Conservation (phyloP, 2,329 filamentous ascomycete genomes). For the Penicillium concentricum region DNA sequence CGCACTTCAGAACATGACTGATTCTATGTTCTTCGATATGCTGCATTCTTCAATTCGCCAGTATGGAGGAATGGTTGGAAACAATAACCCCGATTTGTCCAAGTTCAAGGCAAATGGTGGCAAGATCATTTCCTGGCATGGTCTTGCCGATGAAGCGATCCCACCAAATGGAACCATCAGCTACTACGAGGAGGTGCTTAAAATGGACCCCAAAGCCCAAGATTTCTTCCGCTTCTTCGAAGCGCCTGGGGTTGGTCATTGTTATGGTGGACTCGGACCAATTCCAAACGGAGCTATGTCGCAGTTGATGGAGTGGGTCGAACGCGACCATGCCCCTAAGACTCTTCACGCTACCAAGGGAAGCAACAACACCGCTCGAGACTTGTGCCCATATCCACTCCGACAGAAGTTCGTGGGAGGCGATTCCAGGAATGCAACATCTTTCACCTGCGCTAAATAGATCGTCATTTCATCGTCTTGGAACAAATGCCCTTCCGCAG, state of each 20-base stretch:
- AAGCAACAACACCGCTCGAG: not conserved
- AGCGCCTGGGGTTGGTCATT: not conserved
- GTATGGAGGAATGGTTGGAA: not conserved
- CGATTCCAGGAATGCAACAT: not conserved
- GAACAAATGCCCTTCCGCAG: too few species aligned
- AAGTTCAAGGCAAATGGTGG: not conserved
- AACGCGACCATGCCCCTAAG: not conserved
- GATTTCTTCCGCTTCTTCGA: not conserved
- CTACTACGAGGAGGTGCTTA: not conserved
- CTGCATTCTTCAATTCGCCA: not conserved
- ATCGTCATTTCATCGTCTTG: not conserved
- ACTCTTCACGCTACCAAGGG: not conserved
- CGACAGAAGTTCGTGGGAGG: not conserved
- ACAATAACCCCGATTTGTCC: not conserved
- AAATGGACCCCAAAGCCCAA: not conserved
- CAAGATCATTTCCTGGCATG: not conserved
- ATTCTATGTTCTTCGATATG: not conserved
- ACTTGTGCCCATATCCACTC: not conserved
- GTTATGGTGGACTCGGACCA: not conserved
- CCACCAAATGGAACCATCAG: not conserved
- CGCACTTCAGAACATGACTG: not conserved
- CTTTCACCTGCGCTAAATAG: not conserved
- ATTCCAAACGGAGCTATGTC: not conserved
- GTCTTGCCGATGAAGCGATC: not conserved
- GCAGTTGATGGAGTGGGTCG: not conserved